phyloP scores from a whole-genome alignment of 1,284 basidiomycete species.

The Moniliella sp. region DNA sequence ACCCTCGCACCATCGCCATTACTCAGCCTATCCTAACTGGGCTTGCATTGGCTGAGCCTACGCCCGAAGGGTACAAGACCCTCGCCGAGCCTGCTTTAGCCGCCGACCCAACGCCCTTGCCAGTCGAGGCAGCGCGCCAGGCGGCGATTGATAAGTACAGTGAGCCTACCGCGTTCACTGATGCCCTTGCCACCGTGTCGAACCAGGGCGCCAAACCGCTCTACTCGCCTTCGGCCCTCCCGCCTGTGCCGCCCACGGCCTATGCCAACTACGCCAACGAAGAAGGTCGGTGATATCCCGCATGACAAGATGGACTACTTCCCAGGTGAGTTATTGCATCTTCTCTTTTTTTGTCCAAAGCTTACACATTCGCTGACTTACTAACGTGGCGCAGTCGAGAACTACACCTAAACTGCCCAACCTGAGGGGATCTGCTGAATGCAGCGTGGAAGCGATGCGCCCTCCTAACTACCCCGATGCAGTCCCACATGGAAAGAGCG shows the following conservation, averaged over 20 bases:
- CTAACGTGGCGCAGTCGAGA: no score
- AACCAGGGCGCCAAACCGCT: conserved; percentile 3
- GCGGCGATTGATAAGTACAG: conserved; percentile 1
- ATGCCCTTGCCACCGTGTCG: not conserved
- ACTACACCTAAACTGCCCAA: no score
- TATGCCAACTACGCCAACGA: no score
- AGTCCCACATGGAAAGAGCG: no score
- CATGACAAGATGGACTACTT: conserved; percentile 25
- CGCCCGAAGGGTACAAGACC: conserved; percentile 35
- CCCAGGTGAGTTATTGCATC: no score
- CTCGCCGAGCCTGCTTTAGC: conserved; percentile 12
- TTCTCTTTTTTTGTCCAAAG: no score
- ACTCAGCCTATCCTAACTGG: conserved; percentile 39
- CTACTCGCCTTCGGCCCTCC: conserved; percentile 23
- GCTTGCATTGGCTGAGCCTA: conserved; percentile 59
- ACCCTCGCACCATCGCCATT: conserved; percentile 48
- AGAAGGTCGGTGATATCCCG: conserved; percentile 28
- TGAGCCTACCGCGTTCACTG: not conserved
- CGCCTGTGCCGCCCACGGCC: no score
- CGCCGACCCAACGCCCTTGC: conserved; percentile 29
- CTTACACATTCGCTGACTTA: no score
- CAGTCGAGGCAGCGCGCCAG: no score
- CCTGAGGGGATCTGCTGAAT: no score
- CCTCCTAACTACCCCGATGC: no score
- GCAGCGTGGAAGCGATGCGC: no score